These are phyloP conservation scores for Colletotrichum eleusines DNA, from an alignment of 2,329 filamentous ascomycete species.

Conservation along the genomic window DNA sequence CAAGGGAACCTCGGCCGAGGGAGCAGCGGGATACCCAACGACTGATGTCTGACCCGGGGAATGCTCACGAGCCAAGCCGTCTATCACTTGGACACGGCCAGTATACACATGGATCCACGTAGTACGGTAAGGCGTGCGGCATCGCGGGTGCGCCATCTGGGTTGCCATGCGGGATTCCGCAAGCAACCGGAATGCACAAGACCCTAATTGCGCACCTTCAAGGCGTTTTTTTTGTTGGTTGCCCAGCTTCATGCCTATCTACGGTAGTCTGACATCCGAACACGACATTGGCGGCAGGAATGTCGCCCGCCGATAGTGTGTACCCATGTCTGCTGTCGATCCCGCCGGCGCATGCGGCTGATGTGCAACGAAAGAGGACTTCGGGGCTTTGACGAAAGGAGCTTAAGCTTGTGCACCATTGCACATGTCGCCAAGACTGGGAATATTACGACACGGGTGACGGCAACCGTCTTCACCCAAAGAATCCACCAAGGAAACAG, in stretches of 20 bases:
- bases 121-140: constrained; percentile 11
- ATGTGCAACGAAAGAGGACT: not conserved
- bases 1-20: constrained; percentile 18
- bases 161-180: constrained; percentile 22
- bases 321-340: constrained; percentile 13
- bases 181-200: constrained; percentile 30
- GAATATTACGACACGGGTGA: not conserved
- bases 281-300: constrained; percentile 22
- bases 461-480: not conserved
- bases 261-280: constrained; percentile 6
- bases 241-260: not conserved
- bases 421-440: not conserved
- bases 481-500: not conserved
- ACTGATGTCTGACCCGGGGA: constrained; percentile 29
- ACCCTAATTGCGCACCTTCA: not conserved
- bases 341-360: constrained; percentile 25
- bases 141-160: not conserved
- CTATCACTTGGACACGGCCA: not conserved
- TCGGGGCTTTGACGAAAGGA: not conserved
- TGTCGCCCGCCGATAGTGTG: not conserved
- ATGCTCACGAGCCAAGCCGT: constrained; percentile 6
- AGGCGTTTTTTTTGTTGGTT: not conserved
- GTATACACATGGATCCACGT: constrained; percentile 2
- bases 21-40: constrained; percentile 25
- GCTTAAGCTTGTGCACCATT: not conserved